A percentile compares a stretch with the other conserved stretches of the same genome.
These are phyloP conservation scores for Echinosophora koreensis DNA, from an alignment of 306 rosid species.

Conservation along the genomic window DNA sequence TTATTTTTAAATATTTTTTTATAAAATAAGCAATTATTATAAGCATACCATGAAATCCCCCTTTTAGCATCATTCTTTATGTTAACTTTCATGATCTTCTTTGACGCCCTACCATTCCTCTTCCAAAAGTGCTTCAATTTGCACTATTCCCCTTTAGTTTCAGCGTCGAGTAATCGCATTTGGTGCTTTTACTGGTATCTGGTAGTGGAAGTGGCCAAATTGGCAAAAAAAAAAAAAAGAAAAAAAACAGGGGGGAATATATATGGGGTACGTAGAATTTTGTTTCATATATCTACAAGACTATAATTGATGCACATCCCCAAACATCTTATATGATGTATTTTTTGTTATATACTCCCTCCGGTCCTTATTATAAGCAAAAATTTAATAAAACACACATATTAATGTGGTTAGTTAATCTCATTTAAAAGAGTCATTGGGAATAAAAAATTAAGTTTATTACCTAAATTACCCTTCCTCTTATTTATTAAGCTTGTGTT, in stretches of 20 bases:
- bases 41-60: too few relatives aligned
- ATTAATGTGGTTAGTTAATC: too few relatives aligned
- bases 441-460: too few relatives aligned
- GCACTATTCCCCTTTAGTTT: conserved; percentile 30
- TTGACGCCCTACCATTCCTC: conserved; percentile 17
- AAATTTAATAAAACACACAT: too few relatives aligned
- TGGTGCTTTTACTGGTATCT: conserved; percentile 40
- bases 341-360: too few relatives aligned
- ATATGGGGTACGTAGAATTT: background rate
- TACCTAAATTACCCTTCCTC: too few relatives aligned
- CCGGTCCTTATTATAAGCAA: too few relatives aligned
- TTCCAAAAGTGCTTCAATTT: conserved; percentile 43
- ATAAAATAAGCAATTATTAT: too few relatives aligned
- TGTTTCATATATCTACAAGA: conserved; percentile 6
- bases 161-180: conserved; percentile 68
- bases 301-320: conserved; percentile 33
- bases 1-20: too few relatives aligned
- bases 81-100: conserved; percentile 2
- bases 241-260: too few relatives aligned
- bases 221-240: conserved; percentile 37
- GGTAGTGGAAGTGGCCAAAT: conserved; percentile 50
- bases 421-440: too few relatives aligned
- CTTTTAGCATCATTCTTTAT: background rate
- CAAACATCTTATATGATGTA: conserved; percentile 26
- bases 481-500: too few relatives aligned